Evolutionary conservation across 148 eudicot species (phyloP).

Genomic region (Fagopyrum homotropicum): DNA sequence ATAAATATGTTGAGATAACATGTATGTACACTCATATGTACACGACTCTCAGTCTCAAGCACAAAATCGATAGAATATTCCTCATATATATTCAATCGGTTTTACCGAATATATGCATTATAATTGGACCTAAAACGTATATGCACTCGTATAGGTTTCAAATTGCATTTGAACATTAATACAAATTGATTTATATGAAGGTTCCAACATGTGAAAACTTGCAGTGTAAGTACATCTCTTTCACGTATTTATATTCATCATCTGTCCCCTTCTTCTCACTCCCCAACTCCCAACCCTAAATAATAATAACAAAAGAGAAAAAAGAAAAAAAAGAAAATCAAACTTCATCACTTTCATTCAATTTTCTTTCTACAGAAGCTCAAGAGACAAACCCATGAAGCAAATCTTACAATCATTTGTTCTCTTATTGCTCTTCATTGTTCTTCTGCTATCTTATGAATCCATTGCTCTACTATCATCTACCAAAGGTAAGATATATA

Average conservation of each 20-base stretch:
- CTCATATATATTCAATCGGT: no score
- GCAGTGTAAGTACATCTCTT: not conserved
- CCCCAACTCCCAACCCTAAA: constrained; percentile 8
- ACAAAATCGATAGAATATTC: no score
- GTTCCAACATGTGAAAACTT: constrained; percentile 12
- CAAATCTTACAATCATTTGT: constrained; percentile 9
- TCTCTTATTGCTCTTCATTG: constrained; percentile 18
- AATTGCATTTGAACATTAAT: no score
- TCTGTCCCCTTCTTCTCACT: constrained; percentile 1
- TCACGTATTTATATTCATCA: constrained; percentile 16
- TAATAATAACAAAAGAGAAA: not conserved
- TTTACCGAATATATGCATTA: no score
- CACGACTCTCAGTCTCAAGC: no score
- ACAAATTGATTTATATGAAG: not conserved
- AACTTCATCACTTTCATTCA: constrained; percentile 8
- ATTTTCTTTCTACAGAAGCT: constrained; percentile 7
- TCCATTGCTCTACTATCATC: constrained; percentile 18
- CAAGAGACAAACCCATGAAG: constrained; percentile 22
- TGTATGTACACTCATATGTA: no score
- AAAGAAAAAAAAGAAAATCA: not conserved
- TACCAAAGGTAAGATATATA: not conserved
- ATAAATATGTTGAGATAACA: no score
- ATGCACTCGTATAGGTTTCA: no score
- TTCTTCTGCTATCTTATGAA: constrained; percentile 10
- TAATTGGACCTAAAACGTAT: no score